A percentile compares a stretch with the other conserved stretches of the same genome.
Conservation (phyloP, 306 rosid species). For the Rosa rugosa region DNA sequence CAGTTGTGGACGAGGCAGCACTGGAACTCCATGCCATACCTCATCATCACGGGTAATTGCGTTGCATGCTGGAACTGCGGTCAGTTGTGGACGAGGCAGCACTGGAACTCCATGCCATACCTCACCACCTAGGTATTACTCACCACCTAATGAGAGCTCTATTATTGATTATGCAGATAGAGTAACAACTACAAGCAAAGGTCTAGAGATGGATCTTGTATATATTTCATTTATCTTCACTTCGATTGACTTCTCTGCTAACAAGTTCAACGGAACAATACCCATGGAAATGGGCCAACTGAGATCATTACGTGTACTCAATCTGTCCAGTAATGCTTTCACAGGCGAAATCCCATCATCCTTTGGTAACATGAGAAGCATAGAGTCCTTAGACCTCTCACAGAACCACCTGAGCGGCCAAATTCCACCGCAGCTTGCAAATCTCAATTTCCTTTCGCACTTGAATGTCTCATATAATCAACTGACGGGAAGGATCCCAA, state of each 20-base stretch:
- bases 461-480: slow-evolving; percentile 35
- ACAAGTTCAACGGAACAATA: slow-evolving; percentile 40
- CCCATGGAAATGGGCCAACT: slow-evolving; percentile 42
- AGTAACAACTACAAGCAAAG: not conserved
- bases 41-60: too few species aligned
- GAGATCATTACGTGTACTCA: slow-evolving; percentile 34
- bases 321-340: slow-evolving; percentile 50
- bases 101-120: too few species aligned
- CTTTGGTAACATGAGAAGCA: slow-evolving; percentile 31
- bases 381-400: slow-evolving; percentile 60
- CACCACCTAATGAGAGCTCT: too few species aligned
- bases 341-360: slow-evolving; percentile 40
- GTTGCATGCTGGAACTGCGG: too few species aligned
- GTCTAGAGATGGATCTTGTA: not conserved
- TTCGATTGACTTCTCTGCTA: slow-evolving; percentile 30
- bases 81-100: too few species aligned
- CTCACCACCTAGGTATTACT: too few species aligned
- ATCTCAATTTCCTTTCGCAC: slow-evolving; percentile 35
- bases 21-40: too few species aligned
- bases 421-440: slow-evolving; percentile 37
- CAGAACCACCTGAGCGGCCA: slow-evolving; percentile 32
- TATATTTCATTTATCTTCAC: not conserved
- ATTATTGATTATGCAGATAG: too few species aligned
- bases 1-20: too few species aligned
- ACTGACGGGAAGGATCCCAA: slow-evolving; percentile 33